Base-by-base conservation (phyloP, 2,329 filamentous ascomycete species). In the Ceratocystis harringtonii region DNA sequence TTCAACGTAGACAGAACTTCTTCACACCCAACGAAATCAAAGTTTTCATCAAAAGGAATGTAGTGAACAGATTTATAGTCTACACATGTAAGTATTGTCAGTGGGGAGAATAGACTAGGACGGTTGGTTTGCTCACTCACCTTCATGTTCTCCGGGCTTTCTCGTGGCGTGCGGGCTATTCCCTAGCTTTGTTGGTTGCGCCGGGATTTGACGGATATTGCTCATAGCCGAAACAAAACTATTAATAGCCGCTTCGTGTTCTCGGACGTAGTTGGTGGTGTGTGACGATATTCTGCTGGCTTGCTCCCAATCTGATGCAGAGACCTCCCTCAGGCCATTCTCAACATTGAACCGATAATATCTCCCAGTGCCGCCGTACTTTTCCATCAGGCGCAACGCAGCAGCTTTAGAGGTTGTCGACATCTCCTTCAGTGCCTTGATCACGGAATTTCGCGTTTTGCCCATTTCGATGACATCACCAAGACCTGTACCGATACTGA, bases 261-360 rank as follows among this genome's bases (percentile, higher is more conserved):
- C 67, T 1, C 19, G 60, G 8, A 71, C n/a, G 61, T 70, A 71
- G 50, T 68, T 70, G 17, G 57, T 41, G 1, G 70, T 70, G 43
- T 70, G 70, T 32, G 70, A 63, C 2, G 69, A 68, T 25, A 72
- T 71, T n/a, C 12, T 55, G 52, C 68, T 70, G 4, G 66, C 41
- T 58, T 70, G 71, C 36, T 71, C 61, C 71, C 70, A 73, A 43
- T 72, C 71, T 0, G 70, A 69, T 4, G 71, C 50, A 0, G 67
- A 69, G 19, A 72, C 64, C 44, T 71, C 68, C 41, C 71, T 36
- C 4, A 73, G 62, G 6, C 72, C 72, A n/a, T 66, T 67, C 15
- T 71, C 69, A 1, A 73, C 71, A 48, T 71, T 71, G 63, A 73
- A 71, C 17, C 71, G 67, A 45, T 68, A 68, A 66, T 73, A 73